phyloP scores from a whole-genome alignment of 768 basidiomycete genomes.

The Clitopilus hobsonii region DNA sequence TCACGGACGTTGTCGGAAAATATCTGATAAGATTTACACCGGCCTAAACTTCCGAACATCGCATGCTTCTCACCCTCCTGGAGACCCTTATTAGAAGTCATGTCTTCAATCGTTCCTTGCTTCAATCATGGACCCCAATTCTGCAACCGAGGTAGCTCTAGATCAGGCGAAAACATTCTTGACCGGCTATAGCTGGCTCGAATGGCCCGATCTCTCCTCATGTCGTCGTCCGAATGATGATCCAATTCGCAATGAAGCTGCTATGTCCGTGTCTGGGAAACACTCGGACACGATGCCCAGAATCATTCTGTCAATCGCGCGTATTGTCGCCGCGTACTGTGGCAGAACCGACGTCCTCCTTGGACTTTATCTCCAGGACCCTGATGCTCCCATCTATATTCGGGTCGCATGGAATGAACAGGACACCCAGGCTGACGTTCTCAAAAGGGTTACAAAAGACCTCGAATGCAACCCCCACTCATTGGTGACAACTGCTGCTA shows the following conservation, averaged over 20 bases:
- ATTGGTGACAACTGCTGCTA: slow-evolving; percentile 6
- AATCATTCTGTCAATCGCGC: slow-evolving; percentile 17
- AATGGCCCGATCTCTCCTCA: slow-evolving; percentile 27
- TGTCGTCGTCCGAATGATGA: slow-evolving; percentile 15
- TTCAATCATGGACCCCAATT: slow-evolving; percentile 1
- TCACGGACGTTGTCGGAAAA: slow-evolving; percentile 18
- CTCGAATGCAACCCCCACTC: background rate
- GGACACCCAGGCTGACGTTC: slow-evolving; percentile 17
- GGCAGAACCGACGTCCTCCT: slow-evolving; percentile 23
- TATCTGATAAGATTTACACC: slow-evolving; percentile 31
- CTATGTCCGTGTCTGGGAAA: background rate
- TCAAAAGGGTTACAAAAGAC: slow-evolving; percentile 6
- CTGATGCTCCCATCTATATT: slow-evolving; percentile 11
- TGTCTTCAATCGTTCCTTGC: background rate
- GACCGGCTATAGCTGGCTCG: slow-evolving; percentile 22
- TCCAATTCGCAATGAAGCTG: slow-evolving; percentile 5
- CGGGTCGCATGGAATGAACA: slow-evolving; percentile 20
- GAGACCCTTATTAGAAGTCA: background rate
- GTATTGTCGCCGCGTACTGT: slow-evolving; percentile 25
- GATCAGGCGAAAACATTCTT: slow-evolving; percentile 9
- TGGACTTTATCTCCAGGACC: slow-evolving; percentile 11
- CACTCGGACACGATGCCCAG: slow-evolving; percentile 2
- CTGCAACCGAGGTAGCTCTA: background rate
- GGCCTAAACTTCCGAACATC: slow-evolving; percentile 11
- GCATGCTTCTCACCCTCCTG: background rate